phyloP scores from a whole-genome alignment of 345 rosid species.

The Fremontodendron californicum region DNA sequence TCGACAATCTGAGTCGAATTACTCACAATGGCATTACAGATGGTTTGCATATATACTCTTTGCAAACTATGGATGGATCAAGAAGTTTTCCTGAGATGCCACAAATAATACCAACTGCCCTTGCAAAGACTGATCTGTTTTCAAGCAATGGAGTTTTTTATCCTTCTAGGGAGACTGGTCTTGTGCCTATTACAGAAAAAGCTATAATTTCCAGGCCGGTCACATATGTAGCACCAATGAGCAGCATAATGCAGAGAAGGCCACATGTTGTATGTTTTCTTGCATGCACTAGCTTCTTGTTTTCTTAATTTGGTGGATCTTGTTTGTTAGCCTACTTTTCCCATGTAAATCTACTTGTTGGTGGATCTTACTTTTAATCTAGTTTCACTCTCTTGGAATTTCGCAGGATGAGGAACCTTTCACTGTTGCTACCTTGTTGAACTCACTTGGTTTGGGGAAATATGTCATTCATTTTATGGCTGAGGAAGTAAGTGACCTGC shows the following conservation, averaged over 20 bases:
- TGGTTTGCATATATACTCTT: conserved; percentile 17
- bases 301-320: conserved; percentile 3
- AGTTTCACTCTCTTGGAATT: conserved; percentile 2
- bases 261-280: conserved; percentile 33
- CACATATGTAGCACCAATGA: conserved; percentile 6
- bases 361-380: too few relatives aligned
- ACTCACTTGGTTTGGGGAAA: conserved; percentile 52
- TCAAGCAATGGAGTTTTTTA: conserved; percentile 4
- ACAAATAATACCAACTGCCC: conserved; percentile 13
- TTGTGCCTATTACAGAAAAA: background rate
- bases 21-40: background rate
- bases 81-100: conserved; percentile 21
- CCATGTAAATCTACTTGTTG: too few relatives aligned
- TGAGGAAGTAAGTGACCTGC: conserved; percentile 52
- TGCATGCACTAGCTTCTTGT: background rate
- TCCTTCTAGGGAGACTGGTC: conserved; percentile 8
- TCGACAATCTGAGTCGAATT: conserved; percentile 16
- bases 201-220: conserved; percentile 14
- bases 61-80: conserved; percentile 20
- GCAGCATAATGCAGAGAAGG: conserved; percentile 17
- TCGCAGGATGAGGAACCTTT: conserved; percentile 34
- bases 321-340: background rate
- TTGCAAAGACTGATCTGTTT: conserved; percentile 5
- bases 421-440: conserved; percentile 35
- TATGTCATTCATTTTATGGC: conserved; percentile 39